Base-by-base conservation (phyloP, 1,139 yeast species). In the Suhomyces bokatorum region DNA sequence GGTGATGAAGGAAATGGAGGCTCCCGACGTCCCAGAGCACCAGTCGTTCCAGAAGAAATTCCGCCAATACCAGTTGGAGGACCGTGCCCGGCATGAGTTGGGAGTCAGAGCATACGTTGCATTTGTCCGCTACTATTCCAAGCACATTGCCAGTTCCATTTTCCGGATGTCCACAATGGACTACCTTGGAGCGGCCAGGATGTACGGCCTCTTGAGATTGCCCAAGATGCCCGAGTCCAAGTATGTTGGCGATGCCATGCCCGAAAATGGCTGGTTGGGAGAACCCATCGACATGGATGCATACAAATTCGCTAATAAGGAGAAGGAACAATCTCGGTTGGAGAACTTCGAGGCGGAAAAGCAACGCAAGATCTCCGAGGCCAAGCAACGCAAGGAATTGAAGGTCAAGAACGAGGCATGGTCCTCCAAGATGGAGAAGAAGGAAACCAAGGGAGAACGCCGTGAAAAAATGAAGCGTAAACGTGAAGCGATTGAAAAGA, bases 221-320 rank as follows among this genome's bases (percentile, higher is more conserved):
- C 99, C 99, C 7, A 81, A 83, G 55, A 95, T 95, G 98, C 99
- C 99, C 0, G 99, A 95, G 62, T 73, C 88, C 22, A 74, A 70
- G 46, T 73, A 75, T 55, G 69, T 86, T 2, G 69, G 70, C 29
- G 76, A 69, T 1, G 56, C 60, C 8, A 69, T 79, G 65, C 84
- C 85, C 0, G 78, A 73, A 47, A 74, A 77, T 51, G 97, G 97
- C 0, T 88, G 93, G 90, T 65, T 90, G 35, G 81, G 83, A 1
- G 77, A 55, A 57, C 68, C 64, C 45, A 77, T 80, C 12, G 80
- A 85, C 57, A 80, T 89, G 81, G 89, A 85, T 52, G 68, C 62
- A 0, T 89, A 78, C 62, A 70, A 75, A 12, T 91, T 87, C 58
- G 70, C 73, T 8, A 93, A 91, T 56, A 63, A 69, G 22, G 77